Evolutionary conservation across 2,329 filamentous ascomycete genomes (phyloP).

Genomic region (Blumeria graminis): DNA sequence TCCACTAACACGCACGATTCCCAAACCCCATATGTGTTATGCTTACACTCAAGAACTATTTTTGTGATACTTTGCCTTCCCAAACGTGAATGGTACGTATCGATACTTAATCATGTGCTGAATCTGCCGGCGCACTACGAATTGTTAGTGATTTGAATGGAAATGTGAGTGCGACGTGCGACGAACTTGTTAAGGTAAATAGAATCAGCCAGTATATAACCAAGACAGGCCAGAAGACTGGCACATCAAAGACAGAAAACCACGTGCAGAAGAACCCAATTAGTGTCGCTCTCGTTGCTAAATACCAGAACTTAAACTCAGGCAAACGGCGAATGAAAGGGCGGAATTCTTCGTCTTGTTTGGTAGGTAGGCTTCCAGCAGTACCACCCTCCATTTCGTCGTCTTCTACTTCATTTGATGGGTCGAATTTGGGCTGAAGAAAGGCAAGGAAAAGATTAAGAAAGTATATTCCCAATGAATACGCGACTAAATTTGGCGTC

Average conservation of each 20-base stretch:
- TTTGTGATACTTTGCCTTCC: conserved; percentile 62
- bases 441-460: conserved; percentile 98
- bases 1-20: too few relatives aligned
- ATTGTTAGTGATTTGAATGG: conserved; percentile 3
- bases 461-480: conserved; percentile 94
- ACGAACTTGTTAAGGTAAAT: conserved; percentile 81
- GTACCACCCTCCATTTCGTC: conserved; percentile 91
- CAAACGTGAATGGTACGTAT: conserved; percentile 82
- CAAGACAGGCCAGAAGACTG: conserved; percentile 96
- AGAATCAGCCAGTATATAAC: conserved; percentile 98
- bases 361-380: conserved; percentile 62
- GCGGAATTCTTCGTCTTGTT: conserved; percentile 91
- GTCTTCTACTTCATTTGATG: conserved; percentile 71
- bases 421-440: conserved; percentile 95
- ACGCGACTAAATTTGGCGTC: conserved; percentile 45
- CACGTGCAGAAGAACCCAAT: conserved; percentile 76
- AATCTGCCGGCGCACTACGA: conserved; percentile 84
- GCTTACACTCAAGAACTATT: conserved; percentile 20
- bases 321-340: conserved; percentile 89
- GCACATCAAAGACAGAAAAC: conserved; percentile 86
- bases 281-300: conserved; percentile 63
- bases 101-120: conserved; percentile 99
- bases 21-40: too few relatives aligned
- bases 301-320: conserved; percentile 99
- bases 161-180: too few relatives aligned